Evolutionary conservation across 257 asterid species (phyloP).

Genomic region (Solanum neorickii): DNA sequence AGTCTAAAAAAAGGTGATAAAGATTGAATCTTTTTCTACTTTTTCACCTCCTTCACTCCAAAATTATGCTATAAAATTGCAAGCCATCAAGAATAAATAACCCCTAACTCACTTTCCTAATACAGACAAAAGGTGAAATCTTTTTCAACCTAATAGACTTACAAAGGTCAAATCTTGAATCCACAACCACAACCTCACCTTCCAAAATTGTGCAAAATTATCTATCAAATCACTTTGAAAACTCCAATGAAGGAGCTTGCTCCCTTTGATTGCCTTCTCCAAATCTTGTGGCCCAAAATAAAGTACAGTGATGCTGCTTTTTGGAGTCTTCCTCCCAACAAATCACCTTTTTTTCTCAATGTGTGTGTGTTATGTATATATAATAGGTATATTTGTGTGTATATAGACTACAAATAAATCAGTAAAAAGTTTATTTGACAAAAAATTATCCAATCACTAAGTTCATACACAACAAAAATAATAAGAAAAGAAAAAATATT

Average conservation of each 20-base stretch:
- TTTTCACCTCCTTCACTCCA: not conserved
- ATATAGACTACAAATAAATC: not conserved
- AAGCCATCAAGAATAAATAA: not conserved
- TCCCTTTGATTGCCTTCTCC: constrained; percentile 8
- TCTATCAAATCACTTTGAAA: constrained; percentile 26
- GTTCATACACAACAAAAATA: not conserved
- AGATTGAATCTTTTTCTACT: not conserved
- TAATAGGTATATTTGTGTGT: not conserved
- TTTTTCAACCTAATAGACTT: constrained; percentile 2
- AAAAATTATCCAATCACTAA: not conserved
- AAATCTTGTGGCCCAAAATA: constrained; percentile 35
- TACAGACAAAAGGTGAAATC: not conserved
- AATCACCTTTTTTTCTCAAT: not conserved
- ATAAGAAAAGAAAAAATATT: no score
- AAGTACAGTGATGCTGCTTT: constrained; percentile 11
- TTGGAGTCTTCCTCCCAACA: constrained; percentile 2
- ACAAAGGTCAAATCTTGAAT: constrained; percentile 12
- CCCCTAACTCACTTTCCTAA: not conserved
- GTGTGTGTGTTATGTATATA: not conserved
- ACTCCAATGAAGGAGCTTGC: constrained; percentile 16
- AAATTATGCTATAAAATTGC: not conserved
- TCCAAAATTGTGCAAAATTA: not conserved
- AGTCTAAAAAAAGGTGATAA: not conserved
- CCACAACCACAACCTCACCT: not conserved
- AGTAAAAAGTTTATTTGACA: not conserved